These are phyloP conservation scores for Brassica rapa DNA, from an alignment of 345 rosid species.

Conservation along the genomic window DNA sequence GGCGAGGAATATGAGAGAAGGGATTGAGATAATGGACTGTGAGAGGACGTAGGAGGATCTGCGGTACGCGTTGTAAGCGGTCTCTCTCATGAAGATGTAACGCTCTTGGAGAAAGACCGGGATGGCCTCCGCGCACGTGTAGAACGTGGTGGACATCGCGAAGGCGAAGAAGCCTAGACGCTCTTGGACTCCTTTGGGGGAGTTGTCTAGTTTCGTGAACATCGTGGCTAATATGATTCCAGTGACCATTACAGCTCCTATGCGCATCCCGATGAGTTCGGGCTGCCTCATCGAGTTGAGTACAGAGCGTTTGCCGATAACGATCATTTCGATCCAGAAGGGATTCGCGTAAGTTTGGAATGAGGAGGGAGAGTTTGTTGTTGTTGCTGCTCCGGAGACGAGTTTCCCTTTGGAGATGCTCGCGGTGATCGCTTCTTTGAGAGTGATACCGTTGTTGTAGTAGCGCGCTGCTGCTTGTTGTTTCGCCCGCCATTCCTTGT, in stretches of 20 bases:
- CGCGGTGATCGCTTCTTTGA: constrained; percentile 77
- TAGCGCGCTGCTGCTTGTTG: constrained; percentile 20
- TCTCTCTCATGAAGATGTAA: constrained; percentile 95
- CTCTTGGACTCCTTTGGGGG: constrained; percentile 87
- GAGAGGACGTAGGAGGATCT: constrained; percentile 91
- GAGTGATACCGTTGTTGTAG: constrained; percentile 44
- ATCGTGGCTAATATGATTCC: constrained; percentile 87
- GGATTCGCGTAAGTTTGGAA: constrained; percentile 86
- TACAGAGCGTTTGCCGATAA: constrained; percentile 65
- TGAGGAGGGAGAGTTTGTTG: constrained; percentile 46
- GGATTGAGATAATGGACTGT: constrained; percentile 68
- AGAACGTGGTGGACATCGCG: constrained; percentile 94
- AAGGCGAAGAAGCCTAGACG: constrained; percentile 89
- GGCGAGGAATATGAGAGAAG: constrained; percentile 67
- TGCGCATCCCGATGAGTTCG: constrained; percentile 71
- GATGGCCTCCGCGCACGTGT: constrained; percentile 92
- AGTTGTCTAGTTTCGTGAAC: constrained; percentile 72
- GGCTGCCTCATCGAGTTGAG: constrained; percentile 81
- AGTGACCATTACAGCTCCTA: constrained; percentile 76
- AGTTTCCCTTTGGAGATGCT: constrained; percentile 82
- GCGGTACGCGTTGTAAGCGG: constrained; percentile 89
- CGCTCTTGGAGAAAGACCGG: constrained; percentile 92
- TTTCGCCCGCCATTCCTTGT: constrained; percentile 58
- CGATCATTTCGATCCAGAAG: constrained; percentile 75
- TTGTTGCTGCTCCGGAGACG: constrained; percentile 61